Evolutionary conservation across 176 grass and related monocot species (phyloP), one percentile per base, ranked within the genome.

Genomic region (Ensete glaucum): DNA sequence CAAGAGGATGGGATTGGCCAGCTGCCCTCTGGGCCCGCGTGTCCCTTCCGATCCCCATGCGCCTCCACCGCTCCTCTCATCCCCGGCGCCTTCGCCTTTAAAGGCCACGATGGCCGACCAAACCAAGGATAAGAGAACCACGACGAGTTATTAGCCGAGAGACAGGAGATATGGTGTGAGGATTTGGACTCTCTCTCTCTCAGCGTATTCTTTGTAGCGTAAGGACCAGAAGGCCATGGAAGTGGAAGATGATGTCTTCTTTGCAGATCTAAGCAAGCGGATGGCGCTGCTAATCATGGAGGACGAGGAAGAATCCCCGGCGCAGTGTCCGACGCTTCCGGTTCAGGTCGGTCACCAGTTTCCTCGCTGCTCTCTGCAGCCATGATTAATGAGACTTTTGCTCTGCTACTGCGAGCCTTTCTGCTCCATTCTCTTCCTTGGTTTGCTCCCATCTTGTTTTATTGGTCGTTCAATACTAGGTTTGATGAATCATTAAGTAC

Each of bases 221-320:
- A 17, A 60, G 57, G 2, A n/a, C 15, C 25, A 4, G 50, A 52
- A 60, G 68, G 27, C 78, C 21, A 21, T 64, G 78, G 83, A 89
- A 82, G 52, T 85, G 59, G 90, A 92, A 62, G 95, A 94, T 82
- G 95, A 99, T 89, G 25, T 88, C 55, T 84, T 94, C 84, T 99
- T 99, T 80, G 95, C 95, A 8, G 90, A 99, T 76, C 87, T 94
- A 76, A 99, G 90, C 88, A 90, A 94, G 86, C 86, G 84, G 75
- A 94, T 99, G 75, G 87, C 95, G 12, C 88, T 91, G 27, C 84
- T 99, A 67, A 89, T 99, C 80, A 99, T 84, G 83, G 95, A 99
- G 63, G 95, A 99, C 73, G 95, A 99, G 54, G 95, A 89, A 26
- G 90, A 91, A 54, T 91, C 89, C 77, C 71, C 64, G 3, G 26